These are phyloP conservation scores for Tilletiopsis washingtonensis DNA, from an alignment of 1,284 basidiomycete genomes.

Conservation along the genomic window DNA sequence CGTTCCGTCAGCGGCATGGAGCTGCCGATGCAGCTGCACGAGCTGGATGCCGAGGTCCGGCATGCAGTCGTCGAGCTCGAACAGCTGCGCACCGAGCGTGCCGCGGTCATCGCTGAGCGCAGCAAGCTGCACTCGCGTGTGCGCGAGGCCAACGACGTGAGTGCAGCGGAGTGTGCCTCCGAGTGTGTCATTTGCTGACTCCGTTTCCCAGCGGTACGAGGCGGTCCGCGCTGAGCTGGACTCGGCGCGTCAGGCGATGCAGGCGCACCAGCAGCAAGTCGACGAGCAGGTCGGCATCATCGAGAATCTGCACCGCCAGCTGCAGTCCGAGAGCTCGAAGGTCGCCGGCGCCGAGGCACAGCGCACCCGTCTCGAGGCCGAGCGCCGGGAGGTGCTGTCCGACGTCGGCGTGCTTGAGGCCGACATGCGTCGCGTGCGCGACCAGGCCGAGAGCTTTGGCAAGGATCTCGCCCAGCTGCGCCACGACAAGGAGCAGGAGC, in stretches of 20 bases:
- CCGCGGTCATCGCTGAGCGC: constrained; percentile 17
- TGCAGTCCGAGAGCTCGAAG: constrained; percentile 15
- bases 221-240: constrained; percentile 17
- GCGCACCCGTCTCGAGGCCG: constrained; percentile 17
- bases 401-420: constrained; percentile 29
- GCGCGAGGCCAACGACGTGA: no score
- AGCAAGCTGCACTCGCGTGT: constrained; percentile 18
- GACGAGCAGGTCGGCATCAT: constrained; percentile 32
- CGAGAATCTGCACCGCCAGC: constrained; percentile 19
- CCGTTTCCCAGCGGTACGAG: constrained; percentile 16
- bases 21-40: constrained; percentile 12
- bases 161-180: no score
- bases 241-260: constrained; percentile 12
- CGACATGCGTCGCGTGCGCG: constrained; percentile 17
- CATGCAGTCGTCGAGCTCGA: constrained; percentile 6
- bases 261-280: constrained; percentile 25
- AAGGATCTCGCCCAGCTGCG: constrained; percentile 22
- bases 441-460: constrained; percentile 23
- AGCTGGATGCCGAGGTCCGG: constrained; percentile 18
- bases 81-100: constrained; percentile 1
- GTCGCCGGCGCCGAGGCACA: constrained; percentile 19
- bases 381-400: constrained; percentile 21
- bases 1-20: constrained; percentile 2
- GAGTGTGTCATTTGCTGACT: no score
- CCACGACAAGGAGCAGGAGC: constrained; percentile 12